These are phyloP conservation scores for Hemileccinum impolitum DNA, from an alignment of 768 basidiomycete species.

Conservation along the genomic window DNA sequence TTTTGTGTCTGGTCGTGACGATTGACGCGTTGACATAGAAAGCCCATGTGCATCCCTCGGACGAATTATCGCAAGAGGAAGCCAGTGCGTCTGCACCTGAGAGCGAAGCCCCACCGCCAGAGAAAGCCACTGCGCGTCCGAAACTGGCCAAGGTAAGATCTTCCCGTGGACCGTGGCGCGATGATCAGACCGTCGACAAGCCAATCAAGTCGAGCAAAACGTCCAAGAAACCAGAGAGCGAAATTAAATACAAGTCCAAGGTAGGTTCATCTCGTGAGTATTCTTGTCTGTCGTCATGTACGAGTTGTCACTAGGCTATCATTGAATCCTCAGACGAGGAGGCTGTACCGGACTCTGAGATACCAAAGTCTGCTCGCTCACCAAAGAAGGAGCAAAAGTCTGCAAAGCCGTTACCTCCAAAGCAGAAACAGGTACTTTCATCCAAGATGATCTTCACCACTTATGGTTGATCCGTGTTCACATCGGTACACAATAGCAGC, in stretches of 20 bases:
- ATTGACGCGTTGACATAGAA: constrained; percentile 2
- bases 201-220: constrained; percentile 6
- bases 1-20: background rate
- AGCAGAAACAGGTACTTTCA: constrained; percentile 12
- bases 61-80: background rate
- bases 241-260: constrained; percentile 25
- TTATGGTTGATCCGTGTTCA: background rate
- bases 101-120: constrained; percentile 2
- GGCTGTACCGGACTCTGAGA: constrained; percentile 5
- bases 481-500: background rate
- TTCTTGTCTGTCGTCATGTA: background rate
- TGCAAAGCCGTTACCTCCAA: constrained; percentile 4
- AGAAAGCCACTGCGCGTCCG: constrained; percentile 10
- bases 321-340: constrained; percentile 31
- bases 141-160: constrained; percentile 11
- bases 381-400: constrained; percentile 7
- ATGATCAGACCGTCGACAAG: constrained; percentile 4
- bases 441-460: background rate
- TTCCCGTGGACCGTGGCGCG: background rate
- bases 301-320: constrained; percentile 13
- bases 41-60: background rate
- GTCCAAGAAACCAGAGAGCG: constrained; percentile 19
- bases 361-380: constrained; percentile 1
- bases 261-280: constrained; percentile 5
- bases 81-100: constrained; percentile 3